Evolutionary conservation across 768 basidiomycete genomes (phyloP).

Genomic region (Russula compacta): DNA sequence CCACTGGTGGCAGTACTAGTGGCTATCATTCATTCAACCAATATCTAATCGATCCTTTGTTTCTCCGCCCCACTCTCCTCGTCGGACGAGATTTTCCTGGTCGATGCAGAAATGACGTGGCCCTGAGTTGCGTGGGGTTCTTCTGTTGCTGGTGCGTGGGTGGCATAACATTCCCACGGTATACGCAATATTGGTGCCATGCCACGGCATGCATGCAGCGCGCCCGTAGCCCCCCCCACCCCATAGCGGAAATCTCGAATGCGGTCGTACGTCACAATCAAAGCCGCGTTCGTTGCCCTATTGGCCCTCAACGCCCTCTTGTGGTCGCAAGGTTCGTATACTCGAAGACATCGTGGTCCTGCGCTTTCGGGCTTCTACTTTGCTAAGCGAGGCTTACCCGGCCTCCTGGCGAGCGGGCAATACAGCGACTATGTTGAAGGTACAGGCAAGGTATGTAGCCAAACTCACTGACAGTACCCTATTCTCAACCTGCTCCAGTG

Average conservation of each 20-base stretch:
- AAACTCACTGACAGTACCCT: not conserved
- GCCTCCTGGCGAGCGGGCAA: not conserved
- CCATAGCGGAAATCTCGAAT: constrained; percentile 1
- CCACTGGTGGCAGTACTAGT: no score
- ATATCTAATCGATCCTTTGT: no score
- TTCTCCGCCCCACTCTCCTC: not conserved
- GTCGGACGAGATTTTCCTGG: not conserved
- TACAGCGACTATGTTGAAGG: not conserved
- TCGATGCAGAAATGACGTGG: not conserved
- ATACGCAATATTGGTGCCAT: not conserved
- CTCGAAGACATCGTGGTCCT: constrained; percentile 17
- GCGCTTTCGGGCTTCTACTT: not conserved
- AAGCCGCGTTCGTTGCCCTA: constrained; percentile 41
- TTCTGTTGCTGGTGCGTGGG: not conserved
- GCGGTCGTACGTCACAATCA: constrained; percentile 37
- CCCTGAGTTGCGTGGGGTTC: no score
- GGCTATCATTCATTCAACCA: no score
- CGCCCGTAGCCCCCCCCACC: not conserved
- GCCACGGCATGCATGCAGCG: no score
- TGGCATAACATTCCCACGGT: constrained; percentile 4
- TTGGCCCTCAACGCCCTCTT: constrained; percentile 52
- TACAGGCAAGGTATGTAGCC: constrained; percentile 13
- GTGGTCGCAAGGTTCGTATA: constrained; percentile 43
- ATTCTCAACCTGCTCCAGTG: constrained; percentile 38
- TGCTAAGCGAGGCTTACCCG: constrained; percentile 5